Base-by-base conservation (phyloP, 352 stramenopile genomes). In the Thalassiosira livingstoniorum region DNA sequence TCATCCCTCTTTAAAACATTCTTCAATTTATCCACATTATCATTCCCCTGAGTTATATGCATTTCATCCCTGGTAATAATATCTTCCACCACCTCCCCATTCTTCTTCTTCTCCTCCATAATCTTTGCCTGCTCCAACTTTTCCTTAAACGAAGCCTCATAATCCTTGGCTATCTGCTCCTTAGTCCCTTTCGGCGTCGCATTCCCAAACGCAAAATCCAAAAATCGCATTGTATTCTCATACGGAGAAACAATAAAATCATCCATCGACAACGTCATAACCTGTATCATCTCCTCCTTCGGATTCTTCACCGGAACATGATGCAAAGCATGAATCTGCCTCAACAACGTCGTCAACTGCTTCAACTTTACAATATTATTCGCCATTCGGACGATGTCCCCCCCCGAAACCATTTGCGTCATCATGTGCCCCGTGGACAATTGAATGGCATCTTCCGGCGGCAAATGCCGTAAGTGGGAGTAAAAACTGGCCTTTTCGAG, bases 281-380 rank as follows among this genome's bases (percentile, higher is more conserved):
- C 31, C 23, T 82, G 55, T 13, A 76, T 58, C 43, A 47, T 15
- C 7, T 76, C 39, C 32, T 63, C 29, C 29, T 73, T 62, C 18
- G 39, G 42, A 43, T 58, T 58, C 7, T n/a, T 21, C 29, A 23
- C 18, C 4, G 55, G 2, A 34, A 67, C 13, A 61, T 76, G 67
- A 57, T 67, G 54, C 54, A 67, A 67, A 7, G 63, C 34, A 68
- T 73, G 53, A 13, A 51, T 60, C 25, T 37, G 23, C 15, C 5
- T 15, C 54, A 76, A 1, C 7, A 72, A 47, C 11, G 25, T 45
- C 35, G 29, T 64, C 0, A 82, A 31, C 23, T 82, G 23, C 1
- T 70, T 62, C 0, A 82, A 69, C 70, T 63, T 69, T 27, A 82
- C 55, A 63, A 82, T 75, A 29, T 82, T 82, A 37, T 58, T 75